Evolutionary conservation across 805 yeast genomes (phyloP).

Genomic region (Groenewaldozyma tartarivorans): DNA sequence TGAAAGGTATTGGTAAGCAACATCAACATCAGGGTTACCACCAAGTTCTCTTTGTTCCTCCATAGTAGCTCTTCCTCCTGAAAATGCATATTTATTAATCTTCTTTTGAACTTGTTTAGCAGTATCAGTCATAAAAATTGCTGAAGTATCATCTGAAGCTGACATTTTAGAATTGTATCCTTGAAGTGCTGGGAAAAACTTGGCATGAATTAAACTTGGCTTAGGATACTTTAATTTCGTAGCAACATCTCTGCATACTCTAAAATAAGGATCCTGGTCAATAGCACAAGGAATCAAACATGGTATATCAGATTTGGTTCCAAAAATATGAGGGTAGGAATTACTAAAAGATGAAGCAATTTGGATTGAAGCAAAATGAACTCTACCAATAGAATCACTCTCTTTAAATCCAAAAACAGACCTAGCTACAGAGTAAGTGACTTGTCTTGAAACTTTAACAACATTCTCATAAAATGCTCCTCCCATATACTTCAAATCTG

Average conservation of each 20-base stretch:
- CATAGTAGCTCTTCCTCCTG: constrained; percentile 80
- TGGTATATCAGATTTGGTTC: constrained; percentile 80
- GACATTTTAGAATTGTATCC: constrained; percentile 96
- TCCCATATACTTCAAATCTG: constrained; percentile 88
- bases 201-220: constrained; percentile 87
- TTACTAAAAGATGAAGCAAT: constrained; percentile 94
- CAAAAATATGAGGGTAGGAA: constrained; percentile 89
- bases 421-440: constrained; percentile 93
- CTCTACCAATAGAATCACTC: constrained; percentile 86
- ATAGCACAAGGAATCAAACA: constrained; percentile 98
- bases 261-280: constrained; percentile 97
- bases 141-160: constrained; percentile 82
- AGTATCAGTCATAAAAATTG: constrained; percentile 93
- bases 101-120: constrained; percentile 87
- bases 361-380: constrained; percentile 94
- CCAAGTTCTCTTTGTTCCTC: constrained; percentile 89
- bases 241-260: constrained; percentile 97
- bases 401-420: constrained; percentile 96
- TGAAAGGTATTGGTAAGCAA: constrained; percentile 84
- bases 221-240: constrained; percentile 81
- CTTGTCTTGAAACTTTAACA: constrained; percentile 84
- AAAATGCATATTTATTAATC: constrained; percentile 91
- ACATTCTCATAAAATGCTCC: constrained; percentile 91
- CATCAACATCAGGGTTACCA: constrained; percentile 93
- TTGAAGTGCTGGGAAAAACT: constrained; percentile 95